A percentile compares a stretch with the other conserved stretches of the same genome.
phyloP scores from a whole-genome alignment of 169 alveolate genomes.

The Babesia divergens region DNA sequence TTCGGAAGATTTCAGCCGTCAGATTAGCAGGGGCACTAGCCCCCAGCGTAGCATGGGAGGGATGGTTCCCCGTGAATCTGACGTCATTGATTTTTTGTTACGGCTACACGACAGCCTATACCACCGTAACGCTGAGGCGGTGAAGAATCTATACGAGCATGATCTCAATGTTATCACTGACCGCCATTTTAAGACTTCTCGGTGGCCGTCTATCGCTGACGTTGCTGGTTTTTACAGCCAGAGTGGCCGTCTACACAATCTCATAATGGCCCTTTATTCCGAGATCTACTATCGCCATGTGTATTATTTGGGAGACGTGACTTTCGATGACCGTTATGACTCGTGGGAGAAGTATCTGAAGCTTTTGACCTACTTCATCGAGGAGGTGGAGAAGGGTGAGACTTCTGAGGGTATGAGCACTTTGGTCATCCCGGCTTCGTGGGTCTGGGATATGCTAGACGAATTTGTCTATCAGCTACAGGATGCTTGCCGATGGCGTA shows the following conservation, averaged over 20 bases:
- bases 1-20: conserved; percentile 26
- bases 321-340: conserved; percentile 75
- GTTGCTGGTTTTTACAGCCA: conserved; percentile 80
- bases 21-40: conserved; percentile 18
- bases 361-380: conserved; percentile 70
- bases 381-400: conserved; percentile 55
- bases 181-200: conserved; percentile 62
- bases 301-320: conserved; percentile 73
- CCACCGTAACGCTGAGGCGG: conserved; percentile 76
- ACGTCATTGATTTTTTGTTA: conserved; percentile 77
- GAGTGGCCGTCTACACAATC: conserved; percentile 73
- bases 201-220: conserved; percentile 81
- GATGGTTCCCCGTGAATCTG: conserved; percentile 72
- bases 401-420: conserved; percentile 55
- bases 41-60: conserved; percentile 51
- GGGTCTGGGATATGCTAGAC: conserved; percentile 83
- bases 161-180: conserved; percentile 76
- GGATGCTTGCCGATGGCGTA: conserved; percentile 75
- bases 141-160: conserved; percentile 74
- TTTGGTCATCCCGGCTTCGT: conserved; percentile 76
- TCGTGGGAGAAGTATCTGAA: conserved; percentile 80
- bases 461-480: conserved; percentile 83
- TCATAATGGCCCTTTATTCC: conserved; percentile 78
- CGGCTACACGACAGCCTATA: conserved; percentile 73
- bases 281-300: conserved; percentile 83